phyloP scores from a whole-genome alignment of 306 rosid genomes.

The Nissolia schottii region DNA sequence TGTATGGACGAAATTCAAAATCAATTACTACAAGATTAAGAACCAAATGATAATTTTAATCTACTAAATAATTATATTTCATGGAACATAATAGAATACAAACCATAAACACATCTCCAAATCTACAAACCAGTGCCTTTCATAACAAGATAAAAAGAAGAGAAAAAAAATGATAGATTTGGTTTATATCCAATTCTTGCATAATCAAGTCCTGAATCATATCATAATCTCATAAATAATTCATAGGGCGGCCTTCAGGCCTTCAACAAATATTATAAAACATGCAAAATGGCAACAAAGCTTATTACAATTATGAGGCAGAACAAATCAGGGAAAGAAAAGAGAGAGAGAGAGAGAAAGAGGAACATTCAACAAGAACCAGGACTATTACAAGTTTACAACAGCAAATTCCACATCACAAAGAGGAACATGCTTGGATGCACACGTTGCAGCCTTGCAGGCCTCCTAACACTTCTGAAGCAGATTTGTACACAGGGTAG shows the following conservation, averaged over 20 bases:
- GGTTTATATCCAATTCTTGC: too few relatives aligned
- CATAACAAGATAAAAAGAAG: background rate
- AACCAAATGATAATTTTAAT: too few relatives aligned
- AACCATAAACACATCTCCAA: background rate
- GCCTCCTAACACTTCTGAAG: conserved; percentile 31
- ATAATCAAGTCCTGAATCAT: background rate
- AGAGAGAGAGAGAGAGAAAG: conserved; percentile 20
- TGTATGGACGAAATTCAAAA: too few relatives aligned
- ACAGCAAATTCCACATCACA: conserved; percentile 17
- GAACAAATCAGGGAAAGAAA: conserved; percentile 23
- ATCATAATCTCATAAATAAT: background rate
- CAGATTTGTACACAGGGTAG: conserved; percentile 42
- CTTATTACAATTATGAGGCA: conserved; percentile 24
- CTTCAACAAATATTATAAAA: conserved; percentile 14
- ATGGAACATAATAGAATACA: background rate
- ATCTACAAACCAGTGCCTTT: background rate
- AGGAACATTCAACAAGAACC: conserved; percentile 15
- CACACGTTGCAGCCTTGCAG: conserved; percentile 34
- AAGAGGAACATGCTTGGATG: conserved; percentile 20
- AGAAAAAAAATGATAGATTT: background rate
- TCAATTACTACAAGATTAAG: too few relatives aligned
- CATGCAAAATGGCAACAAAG: conserved; percentile 17
- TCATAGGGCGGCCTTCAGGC: background rate
- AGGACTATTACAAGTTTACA: background rate
- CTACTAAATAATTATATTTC: background rate